phyloP scores from a whole-genome alignment of 441 rosid species.

The Gossypium aridum region DNA sequence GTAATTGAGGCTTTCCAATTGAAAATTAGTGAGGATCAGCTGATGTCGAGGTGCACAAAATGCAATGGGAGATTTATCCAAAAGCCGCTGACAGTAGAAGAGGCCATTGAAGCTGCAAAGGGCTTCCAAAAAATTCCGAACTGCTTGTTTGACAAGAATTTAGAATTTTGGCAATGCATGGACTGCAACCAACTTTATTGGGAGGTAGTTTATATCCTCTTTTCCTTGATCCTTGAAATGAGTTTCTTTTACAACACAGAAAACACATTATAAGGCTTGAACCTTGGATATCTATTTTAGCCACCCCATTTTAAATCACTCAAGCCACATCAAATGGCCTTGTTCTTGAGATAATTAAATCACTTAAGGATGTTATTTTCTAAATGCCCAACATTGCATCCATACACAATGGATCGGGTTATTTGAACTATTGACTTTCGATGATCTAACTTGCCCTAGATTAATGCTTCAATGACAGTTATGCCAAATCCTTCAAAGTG shows the following conservation, averaged over 20 bases:
- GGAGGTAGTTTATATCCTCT: constrained; percentile 49
- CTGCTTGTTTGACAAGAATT: constrained; percentile 72
- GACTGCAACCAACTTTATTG: constrained; percentile 88
- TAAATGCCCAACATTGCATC: not conserved
- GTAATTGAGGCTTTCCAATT: constrained; percentile 66
- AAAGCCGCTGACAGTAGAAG: constrained; percentile 67
- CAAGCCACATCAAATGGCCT: not conserved
- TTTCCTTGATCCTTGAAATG: not conserved
- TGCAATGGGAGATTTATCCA: constrained; percentile 87
- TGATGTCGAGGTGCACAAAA: constrained; percentile 92
- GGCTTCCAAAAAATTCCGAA: constrained; percentile 84
- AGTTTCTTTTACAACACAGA: not conserved
- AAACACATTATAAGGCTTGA: not conserved
- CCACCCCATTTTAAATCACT: not conserved
- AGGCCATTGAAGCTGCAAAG: constrained; percentile 89
- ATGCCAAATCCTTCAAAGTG: not conserved
- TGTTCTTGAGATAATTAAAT: not conserved
- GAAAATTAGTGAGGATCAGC: constrained; percentile 59
- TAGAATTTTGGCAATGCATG: constrained; percentile 94
- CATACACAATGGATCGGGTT: not conserved
- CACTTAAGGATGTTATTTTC: not conserved
- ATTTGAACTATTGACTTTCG: not conserved
- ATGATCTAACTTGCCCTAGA: not conserved
- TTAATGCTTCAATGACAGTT: not conserved
- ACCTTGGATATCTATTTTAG: not conserved